Evolutionary conservation across 108 stramenopile genomes (phyloP).

Genomic region (Nannochloropsis granulata): DNA sequence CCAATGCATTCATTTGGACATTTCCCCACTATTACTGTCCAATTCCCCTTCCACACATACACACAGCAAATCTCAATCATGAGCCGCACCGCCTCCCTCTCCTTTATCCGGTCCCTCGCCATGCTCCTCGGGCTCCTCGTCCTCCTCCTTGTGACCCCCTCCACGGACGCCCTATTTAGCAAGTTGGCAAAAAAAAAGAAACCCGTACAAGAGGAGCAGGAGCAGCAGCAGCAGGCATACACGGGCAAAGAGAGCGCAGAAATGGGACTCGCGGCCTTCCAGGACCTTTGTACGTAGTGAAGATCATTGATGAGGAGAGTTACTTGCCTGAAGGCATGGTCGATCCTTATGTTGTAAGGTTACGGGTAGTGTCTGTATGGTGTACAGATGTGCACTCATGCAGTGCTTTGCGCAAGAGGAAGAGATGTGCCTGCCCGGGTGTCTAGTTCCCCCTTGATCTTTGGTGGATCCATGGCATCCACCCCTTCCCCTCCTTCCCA

Average conservation of each 20-base stretch:
- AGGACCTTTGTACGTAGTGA: not conserved
- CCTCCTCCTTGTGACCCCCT: not conserved
- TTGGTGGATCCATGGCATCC: no score
- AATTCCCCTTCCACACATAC: no score
- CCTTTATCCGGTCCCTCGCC: not conserved
- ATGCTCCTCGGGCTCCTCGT: not conserved
- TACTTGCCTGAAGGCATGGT: no score
- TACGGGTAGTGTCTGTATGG: no score
- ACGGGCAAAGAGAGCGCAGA: not conserved
- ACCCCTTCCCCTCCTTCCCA: no score
- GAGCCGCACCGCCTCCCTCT: not conserved
- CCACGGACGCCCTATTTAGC: not conserved
- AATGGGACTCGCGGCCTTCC: not conserved
- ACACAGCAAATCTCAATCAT: not conserved
- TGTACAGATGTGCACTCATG: no score
- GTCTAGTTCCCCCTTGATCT: no score
- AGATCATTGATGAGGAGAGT: not conserved
- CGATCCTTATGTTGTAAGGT: no score
- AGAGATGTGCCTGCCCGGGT: no score
- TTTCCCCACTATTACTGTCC: no score
- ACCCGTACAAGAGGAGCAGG: not conserved
- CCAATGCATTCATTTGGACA: no score
- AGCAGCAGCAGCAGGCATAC: not conserved
- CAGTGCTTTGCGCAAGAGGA: no score
- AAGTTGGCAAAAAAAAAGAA: not conserved